Base-by-base conservation (phyloP, 495 filamentous ascomycete genomes). In the Aspergillus wentii region DNA sequence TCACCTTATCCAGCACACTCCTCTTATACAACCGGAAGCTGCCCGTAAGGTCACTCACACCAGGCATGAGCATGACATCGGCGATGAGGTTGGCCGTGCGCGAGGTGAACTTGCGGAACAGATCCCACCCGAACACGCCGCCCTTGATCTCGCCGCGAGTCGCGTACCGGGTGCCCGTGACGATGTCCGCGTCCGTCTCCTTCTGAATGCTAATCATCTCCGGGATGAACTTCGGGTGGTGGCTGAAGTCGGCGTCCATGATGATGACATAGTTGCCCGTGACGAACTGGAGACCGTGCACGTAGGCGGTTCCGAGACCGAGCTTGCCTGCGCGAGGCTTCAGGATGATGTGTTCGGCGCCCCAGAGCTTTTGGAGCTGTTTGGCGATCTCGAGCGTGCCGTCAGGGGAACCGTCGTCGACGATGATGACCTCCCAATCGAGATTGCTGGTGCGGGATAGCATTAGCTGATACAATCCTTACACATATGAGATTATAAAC, bases 181-280 rank as follows among this genome's bases (percentile, higher is more conserved):
- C 92, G 54, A 98, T 98, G 55, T 98, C 92, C 66, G 86, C 92
- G 61, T 85, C 78, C 13, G 51, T 64, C 44, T 67, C 65, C 62
- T 72, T 71, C 64, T 91, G 88, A 51, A 75, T 77, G 37, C 67
- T 65, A 44, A 95, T 86, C 87, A 95, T 94, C 52, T 82, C 69
- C 38, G 86, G 78, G 57, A 96, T 87, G 74, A 94, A 96, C 69
- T 94, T 94, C 54, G 89, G 89, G 68, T 98, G 92, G 72, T 98
- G 94, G 56, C 79, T 86, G 79, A 98, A 98, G 65, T 98, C 92
- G 63, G 92, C 92, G 71, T 98, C 92, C 92, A 98, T 97, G 74
- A 98, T 98, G 71, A 98, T 86, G 41, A 98, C 83, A 62, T 78
- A 97, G 73, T 89, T 95, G 46, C 92, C 92, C 16, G 80, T 86